Evolutionary conservation across 1,284 basidiomycete species (phyloP).

Genomic region (Laetiporus sulphureus): DNA sequence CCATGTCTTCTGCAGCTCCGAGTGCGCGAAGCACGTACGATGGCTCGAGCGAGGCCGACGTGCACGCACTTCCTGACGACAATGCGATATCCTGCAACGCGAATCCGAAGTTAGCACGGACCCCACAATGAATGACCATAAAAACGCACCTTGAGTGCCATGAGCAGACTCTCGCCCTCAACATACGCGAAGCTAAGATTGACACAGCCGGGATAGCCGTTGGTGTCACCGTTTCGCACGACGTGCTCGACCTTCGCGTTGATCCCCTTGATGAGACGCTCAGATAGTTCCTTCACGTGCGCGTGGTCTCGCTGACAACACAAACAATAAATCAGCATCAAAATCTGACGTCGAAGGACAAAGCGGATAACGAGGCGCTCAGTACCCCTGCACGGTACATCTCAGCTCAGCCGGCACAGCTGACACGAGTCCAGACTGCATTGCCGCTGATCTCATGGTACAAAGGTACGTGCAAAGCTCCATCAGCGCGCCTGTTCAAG

Average conservation of each 20-base stretch:
- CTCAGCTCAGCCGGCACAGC: constrained; percentile 55
- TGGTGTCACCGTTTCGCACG: constrained; percentile 87
- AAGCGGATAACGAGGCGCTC: too few species aligned
- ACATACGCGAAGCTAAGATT: constrained; percentile 97
- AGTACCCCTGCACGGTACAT: constrained; percentile 85
- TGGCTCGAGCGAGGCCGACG: constrained; percentile 96
- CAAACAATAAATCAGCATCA: constrained; percentile 5
- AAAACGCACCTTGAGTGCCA: too few species aligned
- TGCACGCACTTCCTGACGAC: constrained; percentile 97
- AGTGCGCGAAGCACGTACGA: constrained; percentile 97
- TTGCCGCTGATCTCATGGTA: constrained; percentile 24
- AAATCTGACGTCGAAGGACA: constrained; percentile 6
- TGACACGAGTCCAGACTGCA: constrained; percentile 13
- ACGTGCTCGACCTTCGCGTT: constrained; percentile 84
- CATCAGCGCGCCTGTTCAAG: constrained; percentile 40
- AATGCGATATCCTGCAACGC: constrained; percentile 99
- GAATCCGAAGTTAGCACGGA: too few species aligned
- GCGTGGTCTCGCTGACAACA: constrained; percentile 81
- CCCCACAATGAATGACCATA: too few species aligned
- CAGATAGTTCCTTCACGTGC: constrained; percentile 71
- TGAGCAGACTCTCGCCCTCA: constrained; percentile 94
- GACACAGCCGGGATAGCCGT: constrained; percentile 89
- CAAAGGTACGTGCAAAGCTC: constrained; percentile 32
- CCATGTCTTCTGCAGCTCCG: constrained; percentile 97
- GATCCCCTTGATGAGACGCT: constrained; percentile 81